These are phyloP conservation scores for Priceomyces melissophilus DNA, from an alignment of 805 yeast genomes.

Conservation along the genomic window DNA sequence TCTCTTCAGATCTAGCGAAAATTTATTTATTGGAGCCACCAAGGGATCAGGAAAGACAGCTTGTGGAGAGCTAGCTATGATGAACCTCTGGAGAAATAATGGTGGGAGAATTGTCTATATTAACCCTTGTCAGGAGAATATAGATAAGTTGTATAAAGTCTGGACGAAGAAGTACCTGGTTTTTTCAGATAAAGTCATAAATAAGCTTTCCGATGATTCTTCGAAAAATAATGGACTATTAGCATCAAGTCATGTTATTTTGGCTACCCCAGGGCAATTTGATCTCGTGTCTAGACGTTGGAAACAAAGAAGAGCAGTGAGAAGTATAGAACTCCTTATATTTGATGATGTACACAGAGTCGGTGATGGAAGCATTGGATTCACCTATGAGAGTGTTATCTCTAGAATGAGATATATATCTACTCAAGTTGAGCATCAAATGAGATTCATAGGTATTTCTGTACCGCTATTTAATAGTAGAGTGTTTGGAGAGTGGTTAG, in stretches of 20 bases:
- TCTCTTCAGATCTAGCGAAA: constrained; percentile 56
- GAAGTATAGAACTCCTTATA: constrained; percentile 62
- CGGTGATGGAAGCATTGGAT: constrained; percentile 56
- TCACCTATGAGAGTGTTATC: constrained; percentile 64
- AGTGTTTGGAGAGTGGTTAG: constrained; percentile 86
- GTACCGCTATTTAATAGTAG: constrained; percentile 69
- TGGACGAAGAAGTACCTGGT: constrained; percentile 60
- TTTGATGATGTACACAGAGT: constrained; percentile 71
- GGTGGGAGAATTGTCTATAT: constrained; percentile 72
- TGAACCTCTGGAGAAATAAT: constrained; percentile 68
- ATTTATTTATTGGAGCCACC: constrained; percentile 63
- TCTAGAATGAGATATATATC: constrained; percentile 71
- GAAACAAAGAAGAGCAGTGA: constrained; percentile 73
- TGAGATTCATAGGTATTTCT: constrained; percentile 67
- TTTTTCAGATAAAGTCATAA: constrained; percentile 53
- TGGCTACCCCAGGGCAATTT: constrained; percentile 80
- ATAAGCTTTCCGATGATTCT: constrained; percentile 54
- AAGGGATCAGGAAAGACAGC: constrained; percentile 76
- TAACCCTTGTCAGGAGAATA: constrained; percentile 55
- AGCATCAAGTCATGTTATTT: constrained; percentile 59
- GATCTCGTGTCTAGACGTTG: constrained; percentile 73
- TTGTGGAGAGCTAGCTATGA: constrained; percentile 68
- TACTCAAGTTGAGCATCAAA: constrained; percentile 52
- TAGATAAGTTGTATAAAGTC: constrained; percentile 41
- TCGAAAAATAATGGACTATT: constrained; percentile 52